These are phyloP conservation scores for Ophiocordyceps camponoti-floridani DNA, from an alignment of 2,329 filamentous ascomycete genomes.

Conservation along the genomic window DNA sequence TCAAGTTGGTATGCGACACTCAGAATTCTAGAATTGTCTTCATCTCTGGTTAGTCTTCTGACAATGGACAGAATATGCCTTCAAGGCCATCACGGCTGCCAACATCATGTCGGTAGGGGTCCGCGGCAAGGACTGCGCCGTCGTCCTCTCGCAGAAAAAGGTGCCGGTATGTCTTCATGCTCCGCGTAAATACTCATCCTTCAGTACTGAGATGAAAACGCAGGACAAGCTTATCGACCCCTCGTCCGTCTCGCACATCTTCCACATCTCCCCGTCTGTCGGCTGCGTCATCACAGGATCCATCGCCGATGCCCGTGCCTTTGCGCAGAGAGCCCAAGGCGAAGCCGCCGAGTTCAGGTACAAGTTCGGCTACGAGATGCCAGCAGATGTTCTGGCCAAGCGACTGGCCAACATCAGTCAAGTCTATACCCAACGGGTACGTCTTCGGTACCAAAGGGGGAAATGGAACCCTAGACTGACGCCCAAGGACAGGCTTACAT, in stretches of 20 bases:
- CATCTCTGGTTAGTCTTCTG: neutral
- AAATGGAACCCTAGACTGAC: neutral
- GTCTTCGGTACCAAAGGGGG: constrained; percentile 4
- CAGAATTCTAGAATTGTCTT: no score
- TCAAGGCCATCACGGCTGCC: constrained; percentile 98
- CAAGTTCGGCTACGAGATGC: constrained; percentile 99
- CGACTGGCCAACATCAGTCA: constrained; percentile 97
- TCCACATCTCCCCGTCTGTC: constrained; percentile 87
- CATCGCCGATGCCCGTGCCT: constrained; percentile 90
- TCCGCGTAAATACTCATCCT: neutral
- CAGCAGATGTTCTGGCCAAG: constrained; percentile 91
- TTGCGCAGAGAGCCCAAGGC: constrained; percentile 78
- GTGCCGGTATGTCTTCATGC: constrained; percentile 57
- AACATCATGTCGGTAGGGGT: constrained; percentile 98
- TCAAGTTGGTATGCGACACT: constrained; percentile 74
- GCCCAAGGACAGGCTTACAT: constrained; percentile 55
- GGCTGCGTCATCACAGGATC: constrained; percentile 98
- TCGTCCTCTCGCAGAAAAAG: constrained; percentile 98
- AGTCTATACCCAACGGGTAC: constrained; percentile 91
- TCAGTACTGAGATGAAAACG: constrained; percentile 1
- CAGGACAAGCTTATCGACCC: constrained; percentile 99
- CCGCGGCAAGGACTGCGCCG: constrained; percentile 89
- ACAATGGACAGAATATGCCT: constrained; percentile 72
- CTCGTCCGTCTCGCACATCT: constrained; percentile 90
- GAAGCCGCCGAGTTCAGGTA: constrained; percentile 97